Conservation (phyloP, 495 filamentous ascomycete genomes). For the Margaritispora aquatica region DNA sequence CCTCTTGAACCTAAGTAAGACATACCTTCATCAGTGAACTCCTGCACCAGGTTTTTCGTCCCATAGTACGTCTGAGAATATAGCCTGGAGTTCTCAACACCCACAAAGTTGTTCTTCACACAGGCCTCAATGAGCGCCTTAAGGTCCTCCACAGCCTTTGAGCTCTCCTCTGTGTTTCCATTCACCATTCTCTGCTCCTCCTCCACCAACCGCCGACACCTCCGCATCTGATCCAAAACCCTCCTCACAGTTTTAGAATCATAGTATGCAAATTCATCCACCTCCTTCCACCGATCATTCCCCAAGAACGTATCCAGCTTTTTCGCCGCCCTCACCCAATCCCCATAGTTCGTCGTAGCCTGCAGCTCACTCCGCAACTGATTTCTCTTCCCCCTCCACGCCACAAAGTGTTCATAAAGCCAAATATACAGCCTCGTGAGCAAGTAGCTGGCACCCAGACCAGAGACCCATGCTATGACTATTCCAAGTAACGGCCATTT, state of each 20-base stretch:
- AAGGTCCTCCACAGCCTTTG: slow-evolving; percentile 60
- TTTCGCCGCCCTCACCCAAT: slow-evolving; percentile 75
- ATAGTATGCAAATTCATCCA: slow-evolving; percentile 92
- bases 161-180: slow-evolving; percentile 14
- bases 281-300: slow-evolving; percentile 78
- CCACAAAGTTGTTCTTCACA: slow-evolving; percentile 95
- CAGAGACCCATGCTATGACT: slow-evolving; percentile 73
- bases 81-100: slow-evolving; percentile 86
- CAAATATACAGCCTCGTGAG: slow-evolving; percentile 84
- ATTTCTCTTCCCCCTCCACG: slow-evolving; percentile 70
- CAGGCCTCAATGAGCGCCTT: slow-evolving; percentile 75
- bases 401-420: slow-evolving; percentile 72
- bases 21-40: slow-evolving; percentile 76
- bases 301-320: slow-evolving; percentile 77
- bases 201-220: slow-evolving; percentile 50
- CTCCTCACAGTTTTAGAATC: slow-evolving; percentile 74
- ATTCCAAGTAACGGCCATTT: slow-evolving; percentile 86
- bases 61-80: slow-evolving; percentile 97
- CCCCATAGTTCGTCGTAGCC: slow-evolving; percentile 62
- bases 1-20: neutral
- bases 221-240: slow-evolving; percentile 67
- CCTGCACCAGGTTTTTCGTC: slow-evolving; percentile 87
- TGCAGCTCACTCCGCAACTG: slow-evolving; percentile 62
- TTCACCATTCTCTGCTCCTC: slow-evolving; percentile 29
- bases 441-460: slow-evolving; percentile 63